Evolutionary conservation across 2,329 filamentous ascomycete species (phyloP).

Genomic region (Truncatella angustata): DNA sequence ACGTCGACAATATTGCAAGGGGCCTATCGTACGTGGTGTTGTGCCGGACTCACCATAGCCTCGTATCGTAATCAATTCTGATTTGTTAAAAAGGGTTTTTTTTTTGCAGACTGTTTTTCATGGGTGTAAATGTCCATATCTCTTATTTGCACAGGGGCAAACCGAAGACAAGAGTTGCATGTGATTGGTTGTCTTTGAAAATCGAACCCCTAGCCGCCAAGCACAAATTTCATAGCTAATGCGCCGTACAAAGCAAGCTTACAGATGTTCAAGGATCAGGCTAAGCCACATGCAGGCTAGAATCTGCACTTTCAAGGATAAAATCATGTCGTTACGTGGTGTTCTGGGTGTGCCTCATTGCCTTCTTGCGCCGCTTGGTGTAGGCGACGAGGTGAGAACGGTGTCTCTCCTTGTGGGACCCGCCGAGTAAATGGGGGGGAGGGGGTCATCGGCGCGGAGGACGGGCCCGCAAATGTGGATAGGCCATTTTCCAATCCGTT

Average conservation of each 20-base stretch:
- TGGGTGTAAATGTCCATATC: no score
- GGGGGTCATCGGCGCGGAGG: background rate
- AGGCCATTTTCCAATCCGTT: background rate
- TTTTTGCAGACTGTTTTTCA: background rate
- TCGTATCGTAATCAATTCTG: background rate
- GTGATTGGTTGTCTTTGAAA: background rate
- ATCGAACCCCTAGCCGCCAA: no score
- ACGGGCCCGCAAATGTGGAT: slow-evolving; percentile 7
- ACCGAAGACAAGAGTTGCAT: background rate
- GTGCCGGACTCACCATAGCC: background rate
- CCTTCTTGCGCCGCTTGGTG: background rate
- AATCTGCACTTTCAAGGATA: slow-evolving; percentile 2
- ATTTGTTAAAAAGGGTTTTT: background rate
- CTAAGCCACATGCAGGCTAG: background rate
- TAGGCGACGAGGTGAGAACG: background rate
- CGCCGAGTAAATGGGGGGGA: slow-evolving; percentile 1
- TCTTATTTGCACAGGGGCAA: background rate
- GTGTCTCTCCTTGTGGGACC: background rate
- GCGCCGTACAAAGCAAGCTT: no score
- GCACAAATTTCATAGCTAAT: no score
- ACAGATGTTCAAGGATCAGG: background rate
- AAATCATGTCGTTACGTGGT: background rate
- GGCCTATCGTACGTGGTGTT: background rate
- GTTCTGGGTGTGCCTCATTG: background rate
- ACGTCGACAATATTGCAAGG: background rate